Conservation (phyloP, 495 filamentous ascomycete genomes). For the Aspergillus ostianus region DNA sequence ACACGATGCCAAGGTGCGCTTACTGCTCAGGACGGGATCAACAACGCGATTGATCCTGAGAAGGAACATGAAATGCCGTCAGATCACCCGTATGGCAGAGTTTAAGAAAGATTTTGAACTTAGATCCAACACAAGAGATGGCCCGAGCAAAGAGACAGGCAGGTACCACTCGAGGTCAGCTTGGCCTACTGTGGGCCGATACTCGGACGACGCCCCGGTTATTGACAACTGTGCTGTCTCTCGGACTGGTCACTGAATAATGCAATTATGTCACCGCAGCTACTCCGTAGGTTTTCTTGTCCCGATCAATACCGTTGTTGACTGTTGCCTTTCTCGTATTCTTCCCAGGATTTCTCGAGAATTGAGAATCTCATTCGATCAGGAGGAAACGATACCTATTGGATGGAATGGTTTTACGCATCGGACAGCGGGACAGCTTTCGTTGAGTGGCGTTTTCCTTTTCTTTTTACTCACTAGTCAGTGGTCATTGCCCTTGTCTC, state of each 20-base stretch:
- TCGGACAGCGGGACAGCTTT: background rate
- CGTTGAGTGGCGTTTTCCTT: background rate
- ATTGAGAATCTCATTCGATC: background rate
- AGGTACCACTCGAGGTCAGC: background rate
- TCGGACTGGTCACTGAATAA: background rate
- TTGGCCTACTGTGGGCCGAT: background rate
- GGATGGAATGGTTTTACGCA: background rate
- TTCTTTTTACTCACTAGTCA: background rate
- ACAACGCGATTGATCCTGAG: background rate
- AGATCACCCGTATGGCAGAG: background rate
- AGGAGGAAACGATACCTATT: background rate
- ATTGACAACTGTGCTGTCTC: background rate
- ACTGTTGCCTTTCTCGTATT: background rate
- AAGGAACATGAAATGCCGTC: background rate
- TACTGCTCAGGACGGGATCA: background rate
- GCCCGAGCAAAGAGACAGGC: background rate
- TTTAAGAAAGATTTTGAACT: background rate
- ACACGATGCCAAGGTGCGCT: slow-evolving; percentile 1
- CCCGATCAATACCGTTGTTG: background rate
- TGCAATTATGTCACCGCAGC: background rate
- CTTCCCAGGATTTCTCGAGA: background rate
- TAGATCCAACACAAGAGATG: background rate
- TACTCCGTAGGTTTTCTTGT: background rate
- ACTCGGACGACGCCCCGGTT: background rate
- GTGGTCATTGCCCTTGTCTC: background rate